Evolutionary conservation across 2,329 filamentous ascomycete genomes (phyloP), one percentile per base, ranked within the genome.

Genomic region (Alternaria conjuncta): DNA sequence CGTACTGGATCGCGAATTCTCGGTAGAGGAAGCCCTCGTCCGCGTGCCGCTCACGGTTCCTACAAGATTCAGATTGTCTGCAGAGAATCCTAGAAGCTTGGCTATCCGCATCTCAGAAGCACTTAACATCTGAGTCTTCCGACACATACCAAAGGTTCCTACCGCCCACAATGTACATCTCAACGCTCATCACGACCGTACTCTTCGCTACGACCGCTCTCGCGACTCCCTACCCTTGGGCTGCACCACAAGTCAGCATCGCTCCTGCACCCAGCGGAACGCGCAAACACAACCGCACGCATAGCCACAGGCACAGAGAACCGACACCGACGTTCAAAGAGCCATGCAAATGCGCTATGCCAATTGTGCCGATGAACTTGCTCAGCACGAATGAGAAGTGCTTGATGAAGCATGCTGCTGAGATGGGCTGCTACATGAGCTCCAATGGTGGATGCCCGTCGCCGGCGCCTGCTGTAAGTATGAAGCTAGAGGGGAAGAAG

Each of bases 281-380:
- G 21, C 49, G 25, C 2, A 58, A 65, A 36, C 32, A 57, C 26
- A 62, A 67, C 28, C 53, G 60, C 41, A 66, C 67, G 9, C 66
- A 63, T 21, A 58, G 63, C 15, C 67, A 73, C 50, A 44, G 18
- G 15, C 70, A 65, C 10, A 71, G 71, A 18, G 75, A 74, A 58
- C 73, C 66, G 2, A 75, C 72, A 7, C 75, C 75, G 3, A 70
- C 64, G 1, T 78, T 78, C 61, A 73, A 72, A 46, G 21, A 51
- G 13, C 23, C 36, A 12, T 78, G 75, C 53, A 62, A 74, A 11
- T 78, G 74, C 50, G 21, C 57, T 9, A 68, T 68, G 57, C 71
- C 75, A 2, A 61, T 78, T 30, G 63, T 78, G 12, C 75, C 75
- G 2, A 58, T 67, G 32, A 67, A 74, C 50, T 32, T 71, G 61